These are phyloP conservation scores for Trichoderma sp. DNA, from an alignment of 2,329 filamentous ascomycete species.

Conservation along the genomic window DNA sequence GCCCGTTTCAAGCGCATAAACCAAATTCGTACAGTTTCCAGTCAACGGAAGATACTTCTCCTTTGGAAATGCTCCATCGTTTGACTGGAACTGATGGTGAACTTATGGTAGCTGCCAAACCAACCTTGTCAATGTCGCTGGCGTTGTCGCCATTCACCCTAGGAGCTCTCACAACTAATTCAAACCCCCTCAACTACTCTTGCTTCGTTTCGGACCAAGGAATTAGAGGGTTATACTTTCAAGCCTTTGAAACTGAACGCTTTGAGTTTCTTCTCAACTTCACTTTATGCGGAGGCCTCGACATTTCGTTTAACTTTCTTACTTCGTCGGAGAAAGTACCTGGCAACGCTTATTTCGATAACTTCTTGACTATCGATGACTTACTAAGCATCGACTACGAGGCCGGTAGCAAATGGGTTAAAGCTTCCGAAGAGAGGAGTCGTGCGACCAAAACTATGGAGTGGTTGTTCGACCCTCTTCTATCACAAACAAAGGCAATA, in stretches of 20 bases:
- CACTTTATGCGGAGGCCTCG: neutral
- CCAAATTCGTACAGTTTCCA: neutral
- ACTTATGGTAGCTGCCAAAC: neutral
- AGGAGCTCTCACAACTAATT: neutral
- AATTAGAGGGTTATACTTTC: neutral
- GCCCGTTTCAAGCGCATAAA: neutral
- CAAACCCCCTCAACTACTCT: neutral
- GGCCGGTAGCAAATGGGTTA: neutral
- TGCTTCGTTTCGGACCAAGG: neutral
- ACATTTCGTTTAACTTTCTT: neutral
- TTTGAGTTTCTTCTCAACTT: neutral
- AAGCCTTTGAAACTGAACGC: neutral
- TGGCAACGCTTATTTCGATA: neutral
- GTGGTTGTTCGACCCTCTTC: neutral
- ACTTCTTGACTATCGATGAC: neutral
- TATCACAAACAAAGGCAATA: neutral
- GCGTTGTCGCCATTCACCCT: neutral
- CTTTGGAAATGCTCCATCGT: neutral
- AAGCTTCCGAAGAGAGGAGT: neutral
- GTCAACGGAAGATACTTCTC: neutral
- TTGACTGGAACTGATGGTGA: neutral
- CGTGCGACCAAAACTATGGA: neutral
- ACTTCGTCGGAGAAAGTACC: neutral
- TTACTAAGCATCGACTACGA: neutral
- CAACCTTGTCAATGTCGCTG: neutral